A percentile compares a stretch with the other conserved stretches of the same genome.
Evolutionary conservation across 2,329 filamentous ascomycete species (phyloP).

Genomic region (Aphanoascus verrucosus): DNA sequence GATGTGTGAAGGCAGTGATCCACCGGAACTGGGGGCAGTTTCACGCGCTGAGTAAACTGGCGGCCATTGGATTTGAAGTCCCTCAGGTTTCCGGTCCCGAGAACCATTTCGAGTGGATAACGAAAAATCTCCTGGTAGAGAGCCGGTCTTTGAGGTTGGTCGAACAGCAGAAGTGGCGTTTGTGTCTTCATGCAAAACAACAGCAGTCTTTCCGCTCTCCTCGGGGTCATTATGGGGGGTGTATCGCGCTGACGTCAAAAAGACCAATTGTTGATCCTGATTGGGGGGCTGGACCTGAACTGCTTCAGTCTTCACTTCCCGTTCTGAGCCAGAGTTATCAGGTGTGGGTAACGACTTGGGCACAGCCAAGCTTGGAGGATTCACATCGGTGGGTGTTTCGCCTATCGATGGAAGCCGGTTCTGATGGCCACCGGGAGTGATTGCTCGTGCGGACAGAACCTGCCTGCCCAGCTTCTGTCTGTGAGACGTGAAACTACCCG

Average conservation of each 20-base stretch:
- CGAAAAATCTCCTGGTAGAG: neutral
- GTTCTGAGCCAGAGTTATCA: conserved; percentile 40
- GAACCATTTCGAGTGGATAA: conserved; percentile 44
- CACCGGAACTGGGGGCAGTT: neutral
- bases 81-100: conserved; percentile 66
- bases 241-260: conserved; percentile 38
- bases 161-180: conserved; percentile 37
- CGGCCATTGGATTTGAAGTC: conserved; percentile 54
- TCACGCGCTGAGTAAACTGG: conserved; percentile 31
- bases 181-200: conserved; percentile 57
- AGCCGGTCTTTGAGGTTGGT: conserved; percentile 1
- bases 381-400: conserved; percentile 49
- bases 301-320: conserved; percentile 24
- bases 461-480: conserved; percentile 50
- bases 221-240: conserved; percentile 31
- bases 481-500: conserved; percentile 52
- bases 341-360: conserved; percentile 35
- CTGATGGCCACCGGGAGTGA: conserved; percentile 50
- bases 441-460: conserved; percentile 57
- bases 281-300: conserved; percentile 22
- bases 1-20: conserved; percentile 5
- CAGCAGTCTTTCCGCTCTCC: conserved; percentile 47
- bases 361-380: conserved; percentile 34
- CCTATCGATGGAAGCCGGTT: conserved; percentile 68
- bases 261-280: conserved; percentile 26